A percentile compares a stretch with the other conserved stretches of the same genome.
Conservation (phyloP, 2,329 filamentous ascomycete genomes). For the Talaromyces sp. region DNA sequence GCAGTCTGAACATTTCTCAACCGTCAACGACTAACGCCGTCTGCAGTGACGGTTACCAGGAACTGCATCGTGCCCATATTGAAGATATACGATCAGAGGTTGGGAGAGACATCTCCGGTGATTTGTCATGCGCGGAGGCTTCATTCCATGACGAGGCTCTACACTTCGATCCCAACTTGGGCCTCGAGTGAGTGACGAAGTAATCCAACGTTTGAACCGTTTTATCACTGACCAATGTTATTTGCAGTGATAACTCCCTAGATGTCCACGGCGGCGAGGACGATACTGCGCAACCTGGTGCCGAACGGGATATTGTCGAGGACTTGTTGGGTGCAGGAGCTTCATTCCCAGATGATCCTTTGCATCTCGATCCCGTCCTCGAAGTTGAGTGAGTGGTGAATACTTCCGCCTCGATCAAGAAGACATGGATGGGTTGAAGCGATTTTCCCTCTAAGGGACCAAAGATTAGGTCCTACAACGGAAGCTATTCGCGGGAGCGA, state of each 20-base stretch:
- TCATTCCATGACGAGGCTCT: background rate
- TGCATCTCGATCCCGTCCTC: background rate
- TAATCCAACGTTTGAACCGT: background rate
- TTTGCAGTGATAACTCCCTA: background rate
- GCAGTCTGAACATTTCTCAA: background rate
- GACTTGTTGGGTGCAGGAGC: background rate
- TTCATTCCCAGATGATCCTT: background rate
- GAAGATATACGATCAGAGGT: background rate
- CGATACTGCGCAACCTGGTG: background rate
- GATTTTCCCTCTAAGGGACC: background rate
- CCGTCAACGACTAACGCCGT: background rate
- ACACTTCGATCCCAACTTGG: background rate
- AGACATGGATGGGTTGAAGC: background rate
- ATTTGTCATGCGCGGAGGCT: background rate
- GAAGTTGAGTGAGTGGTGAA: background rate
- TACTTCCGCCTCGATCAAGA: background rate
- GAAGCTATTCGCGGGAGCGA: background rate
- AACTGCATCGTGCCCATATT: background rate
- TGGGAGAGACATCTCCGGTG: background rate
- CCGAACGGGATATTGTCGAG: background rate
- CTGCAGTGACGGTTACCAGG: background rate
- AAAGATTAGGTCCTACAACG: background rate
- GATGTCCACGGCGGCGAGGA: background rate
- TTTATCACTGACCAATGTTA: background rate
- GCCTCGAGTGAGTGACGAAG: background rate